A percentile compares a stretch with the other conserved stretches of the same genome.
These are phyloP conservation scores for Trypanosoma platydactyli DNA, from an alignment of 208 protist species.

Conservation along the genomic window DNA sequence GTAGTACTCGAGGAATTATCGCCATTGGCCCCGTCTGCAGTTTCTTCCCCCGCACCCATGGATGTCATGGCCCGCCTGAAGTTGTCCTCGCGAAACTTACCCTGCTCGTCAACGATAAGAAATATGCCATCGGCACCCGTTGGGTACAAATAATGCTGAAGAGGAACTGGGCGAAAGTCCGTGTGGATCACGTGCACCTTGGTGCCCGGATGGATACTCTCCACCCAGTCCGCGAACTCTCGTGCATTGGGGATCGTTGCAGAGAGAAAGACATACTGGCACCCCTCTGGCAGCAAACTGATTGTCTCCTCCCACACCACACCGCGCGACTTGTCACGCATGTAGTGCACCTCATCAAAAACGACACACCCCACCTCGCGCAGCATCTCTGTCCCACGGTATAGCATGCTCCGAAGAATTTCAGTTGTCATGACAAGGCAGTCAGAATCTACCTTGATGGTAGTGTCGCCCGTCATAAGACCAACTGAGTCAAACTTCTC, in stretches of 20 bases:
- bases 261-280: constrained; percentile 99
- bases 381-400: constrained; percentile 98
- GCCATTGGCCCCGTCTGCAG: constrained; percentile 18
- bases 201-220: constrained; percentile 95
- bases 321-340: constrained; percentile 98
- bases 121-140: constrained; percentile 96
- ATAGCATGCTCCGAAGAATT: constrained; percentile 99
- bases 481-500: constrained; percentile 98
- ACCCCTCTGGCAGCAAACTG: constrained; percentile 97
- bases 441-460: constrained; percentile 96
- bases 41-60: constrained; percentile 47
- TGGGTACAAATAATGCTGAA: constrained; percentile 99
- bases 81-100: constrained; percentile 95
- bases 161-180: constrained; percentile 98
- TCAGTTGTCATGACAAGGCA: constrained; percentile 99
- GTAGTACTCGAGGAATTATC: constrained; percentile 14
- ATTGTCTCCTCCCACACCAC: constrained; percentile 99
- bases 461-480: constrained; percentile 99
- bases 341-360: constrained; percentile 99
- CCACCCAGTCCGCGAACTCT: constrained; percentile 99
- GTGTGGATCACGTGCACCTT: constrained; percentile 99
- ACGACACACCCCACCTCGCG: constrained; percentile 99
- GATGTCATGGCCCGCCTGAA: constrained; percentile 95
- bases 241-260: constrained; percentile 99
- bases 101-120: constrained; percentile 96